Evolutionary conservation across 139 green algal genomes (phyloP).

Genomic region (Edaphochlamys debaryana): DNA sequence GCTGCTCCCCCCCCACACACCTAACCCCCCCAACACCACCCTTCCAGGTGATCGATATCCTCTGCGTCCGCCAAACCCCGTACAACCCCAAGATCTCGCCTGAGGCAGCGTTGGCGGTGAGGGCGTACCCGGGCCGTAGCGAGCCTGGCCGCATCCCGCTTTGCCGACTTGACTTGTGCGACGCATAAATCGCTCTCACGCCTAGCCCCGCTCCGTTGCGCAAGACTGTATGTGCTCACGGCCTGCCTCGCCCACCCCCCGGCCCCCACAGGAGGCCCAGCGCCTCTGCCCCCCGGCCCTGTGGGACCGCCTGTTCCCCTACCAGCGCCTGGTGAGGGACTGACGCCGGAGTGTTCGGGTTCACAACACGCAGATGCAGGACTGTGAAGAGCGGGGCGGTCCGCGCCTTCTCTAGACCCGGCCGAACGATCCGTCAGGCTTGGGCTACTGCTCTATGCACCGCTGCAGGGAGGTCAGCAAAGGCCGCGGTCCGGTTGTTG

Average conservation of each 20-base stretch:
- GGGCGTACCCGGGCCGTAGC: not conserved
- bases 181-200: too few relatives aligned
- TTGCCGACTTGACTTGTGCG: not conserved
- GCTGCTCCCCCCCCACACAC: not conserved
- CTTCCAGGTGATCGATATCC: not conserved
- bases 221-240: not conserved
- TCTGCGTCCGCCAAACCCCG: not conserved
- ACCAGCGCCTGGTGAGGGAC: too few relatives aligned
- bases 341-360: too few relatives aligned
- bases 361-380: too few relatives aligned
- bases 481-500: too few relatives aligned
- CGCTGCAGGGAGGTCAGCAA: too few relatives aligned
- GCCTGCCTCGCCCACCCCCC: not conserved
- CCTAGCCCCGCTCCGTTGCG: too few relatives aligned
- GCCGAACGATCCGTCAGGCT: too few relatives aligned
- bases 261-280: not conserved
- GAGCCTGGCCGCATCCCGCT: not conserved
- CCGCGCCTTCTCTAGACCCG: too few relatives aligned
- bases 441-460: too few relatives aligned
- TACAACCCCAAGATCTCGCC: not conserved
- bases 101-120: not conserved
- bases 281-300: not conserved
- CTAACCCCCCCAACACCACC: not conserved
- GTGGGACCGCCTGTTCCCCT: constrained; percentile 46
- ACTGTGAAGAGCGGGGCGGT: too few relatives aligned